phyloP scores from a whole-genome alignment of 129 eudicot genomes.

The Oenanthe sinensis region DNA sequence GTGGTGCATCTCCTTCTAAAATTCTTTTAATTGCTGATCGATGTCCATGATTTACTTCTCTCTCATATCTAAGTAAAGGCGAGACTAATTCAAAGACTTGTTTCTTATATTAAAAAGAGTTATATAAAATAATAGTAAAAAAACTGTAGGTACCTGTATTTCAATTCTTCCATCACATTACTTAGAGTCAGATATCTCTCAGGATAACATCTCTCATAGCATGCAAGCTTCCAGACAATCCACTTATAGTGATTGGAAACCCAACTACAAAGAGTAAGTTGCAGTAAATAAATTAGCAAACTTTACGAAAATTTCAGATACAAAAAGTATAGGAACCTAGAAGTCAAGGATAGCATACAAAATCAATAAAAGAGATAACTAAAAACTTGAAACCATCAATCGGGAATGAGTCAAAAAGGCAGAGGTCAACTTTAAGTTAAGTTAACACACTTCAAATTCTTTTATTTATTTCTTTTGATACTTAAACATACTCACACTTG shows the following conservation, averaged over 20 bases:
- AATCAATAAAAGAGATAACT: not conserved
- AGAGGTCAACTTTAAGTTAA: not conserved
- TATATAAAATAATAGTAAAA: not conserved
- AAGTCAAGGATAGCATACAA: constrained; percentile 1
- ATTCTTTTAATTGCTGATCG: constrained; percentile 83
- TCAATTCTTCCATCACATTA: constrained; percentile 76
- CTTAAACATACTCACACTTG: too few species aligned
- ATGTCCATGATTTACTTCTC: constrained; percentile 86
- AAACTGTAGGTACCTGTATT: constrained; percentile 46
- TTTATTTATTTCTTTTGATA: too few species aligned
- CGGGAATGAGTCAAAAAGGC: not conserved
- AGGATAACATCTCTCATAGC: constrained; percentile 72
- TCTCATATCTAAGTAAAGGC: constrained; percentile 56
- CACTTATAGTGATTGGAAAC: constrained; percentile 86
- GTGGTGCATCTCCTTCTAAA: constrained; percentile 83
- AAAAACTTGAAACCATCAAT: constrained; percentile 1
- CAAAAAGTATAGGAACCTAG: constrained; percentile 2
- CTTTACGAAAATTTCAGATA: not conserved
- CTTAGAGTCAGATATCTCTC: constrained; percentile 56
- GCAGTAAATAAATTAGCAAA: constrained; percentile 8
- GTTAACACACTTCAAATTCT: not conserved
- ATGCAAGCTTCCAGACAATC: constrained; percentile 97
- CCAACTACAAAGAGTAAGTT: constrained; percentile 46
- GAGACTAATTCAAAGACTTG: constrained; percentile 6
- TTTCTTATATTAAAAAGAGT: constrained; percentile 1